Conservation (phyloP, 177 flowering plant genomes). For the Vitis hybrid region DNA sequence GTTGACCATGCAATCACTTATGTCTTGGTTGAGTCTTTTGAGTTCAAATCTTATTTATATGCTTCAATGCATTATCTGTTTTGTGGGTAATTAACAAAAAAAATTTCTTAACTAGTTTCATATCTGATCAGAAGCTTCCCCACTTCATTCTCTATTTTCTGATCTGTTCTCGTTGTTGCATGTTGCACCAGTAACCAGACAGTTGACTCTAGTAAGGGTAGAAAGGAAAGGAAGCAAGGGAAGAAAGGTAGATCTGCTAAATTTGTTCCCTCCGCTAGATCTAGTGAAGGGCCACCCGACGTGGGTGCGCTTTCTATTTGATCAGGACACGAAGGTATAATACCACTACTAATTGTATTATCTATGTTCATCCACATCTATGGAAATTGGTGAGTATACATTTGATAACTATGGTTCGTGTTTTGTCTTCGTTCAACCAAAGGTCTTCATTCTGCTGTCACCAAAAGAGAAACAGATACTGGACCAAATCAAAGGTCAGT, state of each 20-base stretch:
- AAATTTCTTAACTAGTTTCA: neutral
- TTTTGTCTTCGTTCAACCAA: neutral
- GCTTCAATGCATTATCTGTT: neutral
- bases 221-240: conserved; percentile 45
- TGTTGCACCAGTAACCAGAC: conserved; percentile 38
- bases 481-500: neutral
- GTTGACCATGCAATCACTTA: neutral
- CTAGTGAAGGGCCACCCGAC: conserved; percentile 47
- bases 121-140: too few relatives aligned
- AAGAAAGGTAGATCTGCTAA: conserved; percentile 37
- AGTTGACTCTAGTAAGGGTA: conserved; percentile 33
- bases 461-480: neutral
- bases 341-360: too few relatives aligned
- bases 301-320: conserved; percentile 76
- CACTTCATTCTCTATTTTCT: too few relatives aligned
- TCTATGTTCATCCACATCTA: too few relatives aligned
- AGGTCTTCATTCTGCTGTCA: neutral
- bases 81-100: neutral
- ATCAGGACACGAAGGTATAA: conserved; percentile 4
- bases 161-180: neutral
- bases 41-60: neutral
- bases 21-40: neutral
- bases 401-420: neutral
- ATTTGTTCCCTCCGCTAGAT: conserved; percentile 17
- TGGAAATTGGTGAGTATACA: neutral